Conservation (phyloP, 1,284 basidiomycete genomes). For the Fomes fomentarius region DNA sequence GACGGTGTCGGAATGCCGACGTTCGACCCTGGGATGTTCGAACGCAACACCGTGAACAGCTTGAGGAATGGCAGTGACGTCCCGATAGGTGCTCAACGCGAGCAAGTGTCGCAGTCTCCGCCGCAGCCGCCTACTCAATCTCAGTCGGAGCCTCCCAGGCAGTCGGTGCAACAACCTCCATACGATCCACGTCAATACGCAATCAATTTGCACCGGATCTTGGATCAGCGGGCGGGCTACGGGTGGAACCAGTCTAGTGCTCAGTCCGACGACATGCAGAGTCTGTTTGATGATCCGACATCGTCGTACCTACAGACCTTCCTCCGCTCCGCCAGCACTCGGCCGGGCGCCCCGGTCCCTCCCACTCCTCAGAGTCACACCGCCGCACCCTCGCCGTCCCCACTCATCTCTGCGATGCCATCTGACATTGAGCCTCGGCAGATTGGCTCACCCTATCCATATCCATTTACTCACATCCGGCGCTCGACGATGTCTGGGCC, state of each 20-base stretch:
- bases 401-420: slow-evolving; percentile 50
- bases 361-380: slow-evolving; percentile 77
- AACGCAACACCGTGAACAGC: slow-evolving; percentile 39
- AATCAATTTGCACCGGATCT: slow-evolving; percentile 10
- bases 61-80: slow-evolving; percentile 29
- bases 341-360: slow-evolving; percentile 73
- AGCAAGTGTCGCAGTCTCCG: slow-evolving; percentile 19
- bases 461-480: slow-evolving; percentile 72
- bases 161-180: slow-evolving; percentile 21
- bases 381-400: slow-evolving; percentile 68
- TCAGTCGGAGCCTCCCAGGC: slow-evolving; percentile 16
- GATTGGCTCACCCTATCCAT: slow-evolving; percentile 74
- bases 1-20: slow-evolving; percentile 64
- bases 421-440: slow-evolving; percentile 42
- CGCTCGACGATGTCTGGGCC: slow-evolving; percentile 46
- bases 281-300: slow-evolving; percentile 56
- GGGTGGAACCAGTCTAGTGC: slow-evolving; percentile 23
- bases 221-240: slow-evolving; percentile 24
- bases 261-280: slow-evolving; percentile 54
- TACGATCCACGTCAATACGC: slow-evolving; percentile 21
- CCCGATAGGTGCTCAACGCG: slow-evolving; percentile 19
- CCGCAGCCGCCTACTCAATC: slow-evolving; percentile 10
- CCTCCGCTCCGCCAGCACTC: slow-evolving; percentile 47
- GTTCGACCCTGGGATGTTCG: slow-evolving; percentile 57
- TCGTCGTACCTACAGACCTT: slow-evolving; percentile 62